Conservation (phyloP, 169 alveolate genomes). For the Plasmodium reichenowi region DNA sequence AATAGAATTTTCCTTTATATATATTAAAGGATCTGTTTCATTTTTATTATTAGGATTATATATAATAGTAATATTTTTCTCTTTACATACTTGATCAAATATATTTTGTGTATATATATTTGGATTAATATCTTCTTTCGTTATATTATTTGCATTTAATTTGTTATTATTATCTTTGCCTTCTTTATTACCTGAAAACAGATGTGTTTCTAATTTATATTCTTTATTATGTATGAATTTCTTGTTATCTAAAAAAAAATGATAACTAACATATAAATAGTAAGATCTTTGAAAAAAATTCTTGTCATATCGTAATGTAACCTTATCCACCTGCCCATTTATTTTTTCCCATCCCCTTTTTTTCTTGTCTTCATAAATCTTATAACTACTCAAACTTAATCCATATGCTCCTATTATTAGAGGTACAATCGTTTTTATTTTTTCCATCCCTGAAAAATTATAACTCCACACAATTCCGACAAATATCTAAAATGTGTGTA, state of each 20-base stretch:
- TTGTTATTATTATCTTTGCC: too few relatives aligned
- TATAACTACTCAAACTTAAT: conserved; percentile 43
- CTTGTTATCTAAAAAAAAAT: conserved; percentile 43
- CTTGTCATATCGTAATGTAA: conserved; percentile 30
- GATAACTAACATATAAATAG: conserved; percentile 33
- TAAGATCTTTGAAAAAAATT: conserved; percentile 29
- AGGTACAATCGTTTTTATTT: conserved; percentile 30
- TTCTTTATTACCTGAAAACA: neutral
- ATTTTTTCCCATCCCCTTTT: conserved; percentile 47
- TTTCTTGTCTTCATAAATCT: conserved; percentile 29
- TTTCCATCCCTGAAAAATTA: conserved; percentile 22
- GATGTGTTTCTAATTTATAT: conserved; percentile 30
- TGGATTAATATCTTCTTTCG: conserved; percentile 10
- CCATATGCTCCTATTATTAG: conserved; percentile 65
- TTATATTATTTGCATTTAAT: neutral
- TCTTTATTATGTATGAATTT: conserved; percentile 45
- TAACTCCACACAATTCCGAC: too few relatives aligned
- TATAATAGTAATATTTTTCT: conserved; percentile 33
- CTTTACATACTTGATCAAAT: conserved; percentile 59
- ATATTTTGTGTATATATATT: conserved; percentile 63
- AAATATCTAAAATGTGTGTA: too few relatives aligned
- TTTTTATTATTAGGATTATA: conserved; percentile 46
- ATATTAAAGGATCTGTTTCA: conserved; percentile 66
- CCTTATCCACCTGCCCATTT: conserved; percentile 54
- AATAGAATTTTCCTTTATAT: conserved; percentile 53